Percentiles rank a stretch among this genome's conserved stretches.
Evolutionary conservation across 192 early-diverging fungal genomes (phyloP).

Genomic region (Linnemannia exigua): DNA sequence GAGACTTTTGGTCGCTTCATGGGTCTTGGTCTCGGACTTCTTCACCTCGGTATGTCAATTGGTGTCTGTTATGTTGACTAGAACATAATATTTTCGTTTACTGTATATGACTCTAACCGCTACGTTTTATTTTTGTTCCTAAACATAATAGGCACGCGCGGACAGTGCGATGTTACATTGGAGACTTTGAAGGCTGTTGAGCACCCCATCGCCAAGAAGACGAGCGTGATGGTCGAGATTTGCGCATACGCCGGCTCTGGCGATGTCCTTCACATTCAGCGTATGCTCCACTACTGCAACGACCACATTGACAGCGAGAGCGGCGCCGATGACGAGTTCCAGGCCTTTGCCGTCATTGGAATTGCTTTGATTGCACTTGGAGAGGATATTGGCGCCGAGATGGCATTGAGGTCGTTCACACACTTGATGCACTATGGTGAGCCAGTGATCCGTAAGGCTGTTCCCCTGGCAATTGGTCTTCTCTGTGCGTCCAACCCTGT

Average conservation of each 20-base stretch:
- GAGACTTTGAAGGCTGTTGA: slow-evolving; percentile 97
- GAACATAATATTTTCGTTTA: no score
- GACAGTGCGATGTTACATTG: slow-evolving; percentile 89
- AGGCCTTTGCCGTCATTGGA: slow-evolving; percentile 96
- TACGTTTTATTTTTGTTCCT: neutral
- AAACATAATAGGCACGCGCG: slow-evolving; percentile 76
- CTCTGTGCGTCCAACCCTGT: slow-evolving; percentile 97
- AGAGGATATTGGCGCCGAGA: slow-evolving; percentile 96
- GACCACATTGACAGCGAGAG: slow-evolving; percentile 97
- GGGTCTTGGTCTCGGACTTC: slow-evolving; percentile 91
- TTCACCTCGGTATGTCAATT: slow-evolving; percentile 81
- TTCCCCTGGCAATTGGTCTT: slow-evolving; percentile 95
- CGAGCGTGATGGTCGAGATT: slow-evolving; percentile 89
- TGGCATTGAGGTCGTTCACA: slow-evolving; percentile 95
- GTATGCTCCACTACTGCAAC: slow-evolving; percentile 95
- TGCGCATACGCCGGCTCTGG: slow-evolving; percentile 94
- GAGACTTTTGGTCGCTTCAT: slow-evolving; percentile 93
- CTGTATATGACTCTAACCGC: no score
- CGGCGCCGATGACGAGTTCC: slow-evolving; percentile 79
- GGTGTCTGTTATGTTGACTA: neutral
- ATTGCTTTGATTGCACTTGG: slow-evolving; percentile 97
- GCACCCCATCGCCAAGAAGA: slow-evolving; percentile 92
- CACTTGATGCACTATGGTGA: slow-evolving; percentile 99
- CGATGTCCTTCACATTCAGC: slow-evolving; percentile 96
- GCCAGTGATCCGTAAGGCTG: slow-evolving; percentile 91